phyloP scores from a whole-genome alignment of 371 early-diverging fungal species.

The Mucor sp. region DNA sequence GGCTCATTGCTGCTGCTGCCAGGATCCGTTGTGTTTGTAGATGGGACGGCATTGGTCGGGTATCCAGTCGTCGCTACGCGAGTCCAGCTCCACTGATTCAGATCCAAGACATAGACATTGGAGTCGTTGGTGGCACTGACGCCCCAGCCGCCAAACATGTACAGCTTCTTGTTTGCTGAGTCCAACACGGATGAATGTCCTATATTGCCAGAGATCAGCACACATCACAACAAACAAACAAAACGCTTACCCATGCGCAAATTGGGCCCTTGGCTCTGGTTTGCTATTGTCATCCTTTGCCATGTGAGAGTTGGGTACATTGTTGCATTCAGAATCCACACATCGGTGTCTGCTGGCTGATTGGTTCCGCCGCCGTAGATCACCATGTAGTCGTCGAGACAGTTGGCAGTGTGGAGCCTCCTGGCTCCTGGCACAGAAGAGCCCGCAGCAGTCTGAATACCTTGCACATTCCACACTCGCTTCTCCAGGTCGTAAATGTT shows the following conservation, averaged over 20 bases:
- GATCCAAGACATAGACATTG: constrained; percentile 32
- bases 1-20: background rate
- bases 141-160: constrained; percentile 45
- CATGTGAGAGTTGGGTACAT: constrained; percentile 38
- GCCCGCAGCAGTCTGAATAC: constrained; percentile 16
- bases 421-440: constrained; percentile 40
- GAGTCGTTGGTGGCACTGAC: constrained; percentile 26
- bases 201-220: constrained; percentile 8
- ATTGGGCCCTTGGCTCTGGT: constrained; percentile 31
- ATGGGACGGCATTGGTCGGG: constrained; percentile 5
- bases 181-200: constrained; percentile 46
- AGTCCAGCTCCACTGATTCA: constrained; percentile 32
- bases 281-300: constrained; percentile 26
- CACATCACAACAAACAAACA: background rate
- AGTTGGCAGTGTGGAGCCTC: constrained; percentile 46
- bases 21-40: background rate
- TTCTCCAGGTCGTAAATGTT: constrained; percentile 35
- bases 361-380: constrained; percentile 52
- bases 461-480: constrained; percentile 42
- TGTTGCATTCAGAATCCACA: constrained; percentile 47
- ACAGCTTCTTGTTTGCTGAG: constrained; percentile 24
- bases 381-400: constrained; percentile 44
- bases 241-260: constrained; percentile 42
- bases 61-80: constrained; percentile 25
- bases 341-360: constrained; percentile 42